A percentile compares a stretch with the other conserved stretches of the same genome.
Conservation (phyloP, 129 eudicot species). For the Erigeron canadensis region DNA sequence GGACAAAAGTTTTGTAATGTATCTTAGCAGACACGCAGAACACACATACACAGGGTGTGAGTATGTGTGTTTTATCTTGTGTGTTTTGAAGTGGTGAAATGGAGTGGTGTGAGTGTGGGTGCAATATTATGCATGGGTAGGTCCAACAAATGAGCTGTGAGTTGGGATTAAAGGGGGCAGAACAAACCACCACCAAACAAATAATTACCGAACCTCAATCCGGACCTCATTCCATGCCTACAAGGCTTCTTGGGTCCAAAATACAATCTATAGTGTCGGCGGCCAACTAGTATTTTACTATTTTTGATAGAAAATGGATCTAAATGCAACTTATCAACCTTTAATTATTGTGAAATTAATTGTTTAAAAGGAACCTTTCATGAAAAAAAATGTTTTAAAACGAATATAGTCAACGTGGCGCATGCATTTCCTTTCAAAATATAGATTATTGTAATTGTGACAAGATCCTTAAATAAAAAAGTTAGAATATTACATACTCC, state of each 20-base stretch:
- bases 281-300: conserved; percentile 18
- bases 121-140: conserved; percentile 32
- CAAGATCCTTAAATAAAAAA: no score
- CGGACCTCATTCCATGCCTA: conserved; percentile 46
- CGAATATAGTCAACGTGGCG: not conserved
- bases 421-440: not conserved
- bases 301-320: conserved; percentile 9
- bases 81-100: not conserved
- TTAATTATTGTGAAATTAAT: not conserved
- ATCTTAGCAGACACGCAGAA: conserved; percentile 15
- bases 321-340: not conserved
- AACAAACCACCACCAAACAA: conserved; percentile 29
- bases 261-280: conserved; percentile 54
- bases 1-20: not conserved
- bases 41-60: conserved; percentile 13
- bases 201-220: conserved; percentile 32
- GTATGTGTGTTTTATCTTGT: conserved; percentile 9
- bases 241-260: conserved; percentile 26
- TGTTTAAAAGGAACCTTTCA: no score
- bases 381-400: no score
- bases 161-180: conserved; percentile 26
- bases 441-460: not conserved
- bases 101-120: conserved; percentile 24
- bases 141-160: conserved; percentile 32
- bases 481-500: no score